Conservation (phyloP, 352 stramenopile genomes). For the Pythium utonaiense region DNA sequence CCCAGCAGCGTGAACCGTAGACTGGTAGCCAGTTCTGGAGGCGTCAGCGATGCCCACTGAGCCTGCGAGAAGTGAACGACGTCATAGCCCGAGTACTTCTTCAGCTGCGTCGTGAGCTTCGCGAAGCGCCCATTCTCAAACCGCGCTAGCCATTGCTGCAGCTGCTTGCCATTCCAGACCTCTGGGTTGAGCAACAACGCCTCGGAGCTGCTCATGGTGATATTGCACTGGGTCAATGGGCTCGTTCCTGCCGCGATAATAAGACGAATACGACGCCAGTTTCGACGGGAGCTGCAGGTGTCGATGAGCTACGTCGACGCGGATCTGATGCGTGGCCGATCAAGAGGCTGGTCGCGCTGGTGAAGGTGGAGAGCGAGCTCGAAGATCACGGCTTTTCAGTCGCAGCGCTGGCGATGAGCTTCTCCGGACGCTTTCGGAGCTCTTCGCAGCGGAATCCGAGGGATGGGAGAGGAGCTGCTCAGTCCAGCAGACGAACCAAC, state of each 20-base stretch:
- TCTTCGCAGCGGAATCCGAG: constrained; percentile 1
- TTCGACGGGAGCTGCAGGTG: not conserved
- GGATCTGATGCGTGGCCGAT: not conserved
- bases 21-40: constrained; percentile 63
- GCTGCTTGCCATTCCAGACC: constrained; percentile 74
- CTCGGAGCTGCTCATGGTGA: constrained; percentile 30
- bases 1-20: constrained; percentile 83
- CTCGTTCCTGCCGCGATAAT: not conserved
- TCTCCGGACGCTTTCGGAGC: not conserved
- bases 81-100: constrained; percentile 57
- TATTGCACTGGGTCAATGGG: not conserved
- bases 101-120: constrained; percentile 42
- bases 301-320: not conserved
- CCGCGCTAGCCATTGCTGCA: constrained; percentile 67
- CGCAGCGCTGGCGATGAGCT: not conserved
- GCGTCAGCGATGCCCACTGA: constrained; percentile 55
- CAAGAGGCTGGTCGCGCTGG: not conserved
- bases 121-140: constrained; percentile 78
- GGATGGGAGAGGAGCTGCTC: constrained; percentile 1
- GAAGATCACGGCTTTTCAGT: not conserved
- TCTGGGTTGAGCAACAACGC: constrained; percentile 72
- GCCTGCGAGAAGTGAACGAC: constrained; percentile 63
- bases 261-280: not conserved
- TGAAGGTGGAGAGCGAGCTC: not conserved
- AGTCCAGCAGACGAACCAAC: not conserved